phyloP scores from a whole-genome alignment of 2,329 filamentous ascomycete genomes.

The Anisogramma anomala region DNA sequence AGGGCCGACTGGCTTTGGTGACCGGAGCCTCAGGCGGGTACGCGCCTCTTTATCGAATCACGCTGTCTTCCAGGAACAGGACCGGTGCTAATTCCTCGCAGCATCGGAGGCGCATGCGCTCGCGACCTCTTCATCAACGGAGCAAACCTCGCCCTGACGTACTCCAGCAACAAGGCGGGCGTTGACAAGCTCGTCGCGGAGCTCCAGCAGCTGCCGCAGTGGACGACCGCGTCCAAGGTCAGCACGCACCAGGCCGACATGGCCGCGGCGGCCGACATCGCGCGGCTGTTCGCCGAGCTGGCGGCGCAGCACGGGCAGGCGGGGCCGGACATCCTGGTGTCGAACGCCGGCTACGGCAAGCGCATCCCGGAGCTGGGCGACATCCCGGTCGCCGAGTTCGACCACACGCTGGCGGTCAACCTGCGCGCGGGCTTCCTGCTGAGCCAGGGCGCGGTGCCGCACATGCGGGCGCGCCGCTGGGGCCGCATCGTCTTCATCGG shows the following conservation, averaged over 20 bases:
- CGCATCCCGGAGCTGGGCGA: conserved; percentile 44
- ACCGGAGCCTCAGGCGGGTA: conserved; percentile 52
- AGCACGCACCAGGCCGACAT: conserved; percentile 49
- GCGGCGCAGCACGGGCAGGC: conserved; percentile 36
- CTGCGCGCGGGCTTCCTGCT: conserved; percentile 51
- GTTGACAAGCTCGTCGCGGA: conserved; percentile 33
- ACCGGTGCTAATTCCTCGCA: conserved; percentile 19
- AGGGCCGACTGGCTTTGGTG: conserved; percentile 43
- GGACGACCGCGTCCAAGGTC: conserved; percentile 29
- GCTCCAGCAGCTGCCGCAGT: conserved; percentile 25
- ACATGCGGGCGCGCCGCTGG: conserved; percentile 49
- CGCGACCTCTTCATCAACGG: conserved; percentile 40
- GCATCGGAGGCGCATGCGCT: conserved; percentile 50
- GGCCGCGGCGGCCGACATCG: conserved; percentile 39
- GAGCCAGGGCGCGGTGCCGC: conserved; percentile 45
- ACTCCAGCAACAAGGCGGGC: conserved; percentile 37
- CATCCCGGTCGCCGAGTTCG: conserved; percentile 52
- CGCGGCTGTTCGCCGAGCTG: conserved; percentile 43
- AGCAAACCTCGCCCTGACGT: conserved; percentile 47
- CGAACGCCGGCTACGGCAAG: conserved; percentile 56
- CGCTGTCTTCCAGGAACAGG: neutral
- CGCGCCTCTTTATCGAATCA: conserved; percentile 13
- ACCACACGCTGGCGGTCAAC: conserved; percentile 51
- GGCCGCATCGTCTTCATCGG: conserved; percentile 54
- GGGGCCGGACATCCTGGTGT: conserved; percentile 50